Base-by-base conservation (phyloP, 495 filamentous ascomycete species). In the Trichoderma reesei region DNA sequence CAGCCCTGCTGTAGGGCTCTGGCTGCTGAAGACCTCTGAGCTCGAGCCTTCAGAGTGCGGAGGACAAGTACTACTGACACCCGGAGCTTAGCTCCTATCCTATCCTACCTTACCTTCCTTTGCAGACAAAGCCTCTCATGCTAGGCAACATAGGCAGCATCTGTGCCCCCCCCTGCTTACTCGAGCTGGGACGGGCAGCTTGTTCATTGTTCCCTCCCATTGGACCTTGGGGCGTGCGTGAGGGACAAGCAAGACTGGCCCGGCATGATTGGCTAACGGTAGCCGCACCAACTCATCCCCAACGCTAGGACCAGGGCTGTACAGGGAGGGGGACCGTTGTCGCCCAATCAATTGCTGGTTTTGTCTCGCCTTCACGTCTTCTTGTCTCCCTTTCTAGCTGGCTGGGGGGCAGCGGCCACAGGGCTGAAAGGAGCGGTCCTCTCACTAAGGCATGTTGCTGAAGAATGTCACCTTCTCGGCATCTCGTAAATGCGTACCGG, bases 1-100 rank as follows among this genome's bases (percentile, higher is more conserved):
- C 51, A 56, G 51, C 51, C 51, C 51, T 56, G 51, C 51, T 56
- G 51, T 56, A 56, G 51, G 51, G 51, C 51, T 56, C n/a, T n/a
- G n/a, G n/a, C 34, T 10, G 51, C 51, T 18, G 14, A n/a, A 48
- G 44, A 18, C 16, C n/a, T 18, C 20, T 6, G 44, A 18, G 13
- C 44, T 48, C 44, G 16, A 18, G 44, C 41, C 41, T 44, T 14
- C 41, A 10, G n/a, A 11, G n/a, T 11, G n/a, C n/a, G 3, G 41
- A 44, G 13, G 13, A 44, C 41, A 44, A 11, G 41, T 44, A 44
- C n/a, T n/a, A n/a, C n/a, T n/a, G n/a, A n/a, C n/a, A n/a, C n/a
- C n/a, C n/a, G n/a, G n/a, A n/a, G n/a, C n/a, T n/a, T n/a, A n/a
- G n/a, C n/a, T n/a, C n/a, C n/a, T n/a, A n/a, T n/a, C n/a, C n/a